Conservation (phyloP, 495 filamentous ascomycete species). For the Hypomontagnella monticulosa region DNA sequence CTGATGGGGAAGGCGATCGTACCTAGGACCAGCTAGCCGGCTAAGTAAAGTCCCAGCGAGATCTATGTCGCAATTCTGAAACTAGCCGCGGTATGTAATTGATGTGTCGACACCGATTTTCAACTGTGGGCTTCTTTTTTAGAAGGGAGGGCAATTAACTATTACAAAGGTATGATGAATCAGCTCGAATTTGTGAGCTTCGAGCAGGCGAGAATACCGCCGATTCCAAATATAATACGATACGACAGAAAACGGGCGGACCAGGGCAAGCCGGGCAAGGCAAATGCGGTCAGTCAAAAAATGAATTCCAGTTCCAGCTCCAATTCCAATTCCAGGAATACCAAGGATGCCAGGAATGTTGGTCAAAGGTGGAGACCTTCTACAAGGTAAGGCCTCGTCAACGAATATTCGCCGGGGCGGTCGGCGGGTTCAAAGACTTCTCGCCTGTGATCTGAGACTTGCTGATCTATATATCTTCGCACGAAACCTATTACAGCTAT, state of each 20-base stretch:
- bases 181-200: slow-evolving; percentile 8
- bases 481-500: slow-evolving; percentile 16
- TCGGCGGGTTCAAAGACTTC: slow-evolving; percentile 1
- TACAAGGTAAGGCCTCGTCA: slow-evolving; percentile 20
- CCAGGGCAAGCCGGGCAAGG: background rate
- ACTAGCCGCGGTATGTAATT: slow-evolving; percentile 34
- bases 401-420: slow-evolving; percentile 44
- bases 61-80: slow-evolving; percentile 46
- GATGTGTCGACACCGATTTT: slow-evolving; percentile 24
- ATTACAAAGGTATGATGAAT: slow-evolving; percentile 41
- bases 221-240: slow-evolving; percentile 31
- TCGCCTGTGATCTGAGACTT: slow-evolving; percentile 34
- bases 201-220: background rate
- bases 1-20: slow-evolving; percentile 44
- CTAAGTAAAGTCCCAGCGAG: slow-evolving; percentile 30
- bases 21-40: slow-evolving; percentile 40
- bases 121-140: background rate
- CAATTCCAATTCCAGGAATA: too few relatives aligned
- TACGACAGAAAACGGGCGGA: background rate
- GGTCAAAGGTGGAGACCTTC: slow-evolving; percentile 26
- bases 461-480: slow-evolving; percentile 33
- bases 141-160: background rate
- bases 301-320: too few relatives aligned
- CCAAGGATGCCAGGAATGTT: slow-evolving; percentile 1
- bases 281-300: background rate